Percentiles rank a stretch among this genome's conserved stretches.
These are phyloP conservation scores for Rutstroemia sp. DNA, from an alignment of 2,329 filamentous ascomycete genomes.

Conservation along the genomic window DNA sequence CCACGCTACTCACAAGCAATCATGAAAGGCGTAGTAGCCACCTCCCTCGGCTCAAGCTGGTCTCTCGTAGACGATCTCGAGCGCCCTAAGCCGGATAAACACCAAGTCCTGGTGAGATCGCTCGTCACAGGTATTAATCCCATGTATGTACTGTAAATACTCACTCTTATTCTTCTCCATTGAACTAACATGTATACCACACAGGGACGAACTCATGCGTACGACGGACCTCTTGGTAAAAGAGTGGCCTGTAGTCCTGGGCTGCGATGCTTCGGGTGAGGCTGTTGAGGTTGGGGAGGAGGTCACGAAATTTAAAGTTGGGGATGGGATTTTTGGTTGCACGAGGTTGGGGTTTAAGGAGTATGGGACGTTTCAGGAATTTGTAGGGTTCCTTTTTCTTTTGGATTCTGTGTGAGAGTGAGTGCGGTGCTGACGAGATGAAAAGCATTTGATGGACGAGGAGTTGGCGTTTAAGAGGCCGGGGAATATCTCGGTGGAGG, in stretches of 20 bases:
- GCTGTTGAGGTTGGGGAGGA: constrained; percentile 28
- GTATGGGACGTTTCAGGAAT: constrained; percentile 14
- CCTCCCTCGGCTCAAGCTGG: background rate
- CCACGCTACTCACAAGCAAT: background rate
- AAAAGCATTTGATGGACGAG: constrained; percentile 31
- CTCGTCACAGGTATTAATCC: constrained; percentile 32
- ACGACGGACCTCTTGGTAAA: constrained; percentile 29
- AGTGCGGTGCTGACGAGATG: constrained; percentile 13
- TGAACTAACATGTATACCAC: too few relatives aligned
- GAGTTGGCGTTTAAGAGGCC: constrained; percentile 29
- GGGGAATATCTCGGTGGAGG: constrained; percentile 23
- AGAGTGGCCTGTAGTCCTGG: constrained; percentile 32
- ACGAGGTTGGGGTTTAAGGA: constrained; percentile 30
- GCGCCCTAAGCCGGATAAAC: constrained; percentile 26
- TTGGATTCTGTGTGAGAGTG: background rate
- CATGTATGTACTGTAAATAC: constrained; percentile 26
- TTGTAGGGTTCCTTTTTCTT: background rate
- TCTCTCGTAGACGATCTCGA: constrained; percentile 14
- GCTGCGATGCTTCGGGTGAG: constrained; percentile 32
- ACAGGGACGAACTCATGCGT: constrained; percentile 31
- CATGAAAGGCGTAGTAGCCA: constrained; percentile 4
- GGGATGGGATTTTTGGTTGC: constrained; percentile 33
- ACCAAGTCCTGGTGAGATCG: constrained; percentile 33
- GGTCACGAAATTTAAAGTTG: constrained; percentile 28
- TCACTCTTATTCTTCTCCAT: background rate